Evolutionary conservation across 139 green algal genomes (phyloP).

Genomic region (Eudorina sp.): DNA sequence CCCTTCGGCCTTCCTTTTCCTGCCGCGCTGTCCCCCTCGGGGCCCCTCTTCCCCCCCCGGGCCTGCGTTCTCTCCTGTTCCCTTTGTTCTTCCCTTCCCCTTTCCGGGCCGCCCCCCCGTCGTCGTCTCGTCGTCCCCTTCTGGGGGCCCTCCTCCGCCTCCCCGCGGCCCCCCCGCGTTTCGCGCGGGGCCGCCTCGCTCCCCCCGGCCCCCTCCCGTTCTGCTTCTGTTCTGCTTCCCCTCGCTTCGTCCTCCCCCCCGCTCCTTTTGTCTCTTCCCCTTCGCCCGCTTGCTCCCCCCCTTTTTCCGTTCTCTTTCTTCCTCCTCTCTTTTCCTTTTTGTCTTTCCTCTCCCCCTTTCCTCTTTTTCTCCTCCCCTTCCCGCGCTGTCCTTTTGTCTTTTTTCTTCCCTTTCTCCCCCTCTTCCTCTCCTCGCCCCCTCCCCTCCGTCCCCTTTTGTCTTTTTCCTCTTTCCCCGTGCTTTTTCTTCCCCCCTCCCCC

Average conservation of each 20-base stretch:
- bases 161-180: not conserved
- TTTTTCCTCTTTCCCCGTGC: too few species aligned
- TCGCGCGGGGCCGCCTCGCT: not conserved
- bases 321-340: too few species aligned
- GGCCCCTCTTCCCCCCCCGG: not conserved
- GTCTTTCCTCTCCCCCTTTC: too few species aligned
- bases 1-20: not conserved
- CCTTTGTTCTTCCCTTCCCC: not conserved
- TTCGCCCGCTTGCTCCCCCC: not conserved
- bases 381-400: too few species aligned
- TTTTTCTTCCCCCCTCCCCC: too few species aligned
- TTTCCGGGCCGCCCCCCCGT: not conserved
- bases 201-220: not conserved
- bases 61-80: not conserved
- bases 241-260: not conserved
- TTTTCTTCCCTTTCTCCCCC: too few species aligned
- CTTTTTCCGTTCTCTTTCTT: not conserved
- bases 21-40: not conserved
- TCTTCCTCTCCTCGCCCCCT: too few species aligned
- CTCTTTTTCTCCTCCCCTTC: too few species aligned
- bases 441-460: too few species aligned
- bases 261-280: not conserved
- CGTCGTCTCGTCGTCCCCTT: not conserved
- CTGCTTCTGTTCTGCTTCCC: not conserved
- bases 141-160: not conserved